Conservation (phyloP, 768 basidiomycete species). For the Lactarius hengduanensis region DNA sequence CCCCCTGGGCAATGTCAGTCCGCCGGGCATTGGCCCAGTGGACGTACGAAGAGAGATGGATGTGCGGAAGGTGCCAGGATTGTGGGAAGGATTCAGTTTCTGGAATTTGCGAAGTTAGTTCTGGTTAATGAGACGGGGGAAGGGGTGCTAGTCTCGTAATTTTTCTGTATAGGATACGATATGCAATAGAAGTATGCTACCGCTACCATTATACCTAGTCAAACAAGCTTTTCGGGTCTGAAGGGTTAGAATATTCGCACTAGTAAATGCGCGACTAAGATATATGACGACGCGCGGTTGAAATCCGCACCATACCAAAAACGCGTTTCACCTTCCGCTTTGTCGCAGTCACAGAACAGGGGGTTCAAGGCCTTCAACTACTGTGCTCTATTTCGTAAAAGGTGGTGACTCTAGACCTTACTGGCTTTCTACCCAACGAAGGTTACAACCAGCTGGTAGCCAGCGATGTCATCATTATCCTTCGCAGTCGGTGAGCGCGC, state of each 20-base stretch:
- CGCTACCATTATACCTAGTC: no score
- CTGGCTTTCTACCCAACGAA: neutral
- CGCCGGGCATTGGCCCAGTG: constrained; percentile 14
- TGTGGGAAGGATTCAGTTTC: constrained; percentile 7
- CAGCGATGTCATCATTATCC: constrained; percentile 19
- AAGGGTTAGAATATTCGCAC: neutral
- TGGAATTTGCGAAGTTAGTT: constrained; percentile 16
- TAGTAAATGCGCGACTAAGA: neutral
- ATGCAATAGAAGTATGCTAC: neutral
- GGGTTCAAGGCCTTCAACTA: neutral
- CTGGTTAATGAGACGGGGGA: constrained; percentile 23
- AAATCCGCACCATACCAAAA: neutral
- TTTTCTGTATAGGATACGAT: neutral
- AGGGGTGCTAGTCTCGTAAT: constrained; percentile 18
- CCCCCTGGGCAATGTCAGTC: constrained; percentile 17
- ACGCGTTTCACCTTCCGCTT: neutral
- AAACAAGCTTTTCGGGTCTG: neutral
- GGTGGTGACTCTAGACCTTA: neutral
- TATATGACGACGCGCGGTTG: neutral
- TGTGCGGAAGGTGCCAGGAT: neutral
- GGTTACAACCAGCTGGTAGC: neutral
- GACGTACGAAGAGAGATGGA: neutral
- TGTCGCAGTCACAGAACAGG: neutral
- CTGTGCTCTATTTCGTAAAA: neutral
- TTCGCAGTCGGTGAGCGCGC: constrained; percentile 57